Percentiles rank a stretch among this genome's conserved stretches.
These are phyloP conservation scores for Mucuna pruriens DNA, from an alignment of 306 rosid genomes.

Conservation along the genomic window DNA sequence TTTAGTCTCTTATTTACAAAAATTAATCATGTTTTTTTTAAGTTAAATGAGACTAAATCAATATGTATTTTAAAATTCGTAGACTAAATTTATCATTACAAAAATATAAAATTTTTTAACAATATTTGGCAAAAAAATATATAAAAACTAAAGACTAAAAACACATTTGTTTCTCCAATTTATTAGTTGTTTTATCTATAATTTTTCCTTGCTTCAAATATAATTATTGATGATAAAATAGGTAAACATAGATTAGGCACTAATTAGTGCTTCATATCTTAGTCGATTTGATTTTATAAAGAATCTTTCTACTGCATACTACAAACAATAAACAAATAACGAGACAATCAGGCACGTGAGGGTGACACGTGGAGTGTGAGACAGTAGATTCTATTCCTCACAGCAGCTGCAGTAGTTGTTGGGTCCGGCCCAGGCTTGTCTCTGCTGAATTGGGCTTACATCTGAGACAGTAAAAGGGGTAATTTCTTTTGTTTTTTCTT, in stretches of 20 bases:
- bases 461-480: neutral
- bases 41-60: too few relatives aligned
- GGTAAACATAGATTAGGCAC: constrained; percentile 12
- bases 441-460: constrained; percentile 18
- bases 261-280: constrained; percentile 29
- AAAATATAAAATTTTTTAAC: too few relatives aligned
- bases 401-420: constrained; percentile 24
- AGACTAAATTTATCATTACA: too few relatives aligned
- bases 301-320: constrained; percentile 2
- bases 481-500: neutral
- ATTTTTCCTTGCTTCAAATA: neutral
- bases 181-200: neutral
- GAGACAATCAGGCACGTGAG: constrained; percentile 32
- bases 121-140: too few relatives aligned
- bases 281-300: constrained; percentile 4
- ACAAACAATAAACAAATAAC: neutral
- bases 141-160: too few relatives aligned
- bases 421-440: constrained; percentile 27
- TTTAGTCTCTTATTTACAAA: too few relatives aligned
- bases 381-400: constrained; percentile 39
- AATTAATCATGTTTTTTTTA: too few relatives aligned
- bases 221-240: neutral
- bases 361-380: constrained; percentile 29
- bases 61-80: too few relatives aligned
- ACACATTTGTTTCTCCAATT: too few relatives aligned